Conservation (phyloP, 176 grass and related monocot genomes). For the Phragmites australis region DNA sequence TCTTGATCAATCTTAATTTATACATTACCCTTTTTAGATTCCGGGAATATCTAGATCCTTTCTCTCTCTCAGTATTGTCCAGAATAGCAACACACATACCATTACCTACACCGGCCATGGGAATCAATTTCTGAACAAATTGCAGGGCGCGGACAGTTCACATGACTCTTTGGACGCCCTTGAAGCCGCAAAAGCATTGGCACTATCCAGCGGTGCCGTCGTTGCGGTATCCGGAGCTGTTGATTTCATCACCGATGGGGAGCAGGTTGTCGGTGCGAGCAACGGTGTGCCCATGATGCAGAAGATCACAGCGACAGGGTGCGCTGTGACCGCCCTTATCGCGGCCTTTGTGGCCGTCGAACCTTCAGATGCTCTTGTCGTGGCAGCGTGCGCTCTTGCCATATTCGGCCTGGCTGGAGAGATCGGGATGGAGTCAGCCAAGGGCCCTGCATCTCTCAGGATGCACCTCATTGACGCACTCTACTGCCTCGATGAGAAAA, state of each 20-base stretch:
- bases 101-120: background rate
- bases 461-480: conserved; percentile 80
- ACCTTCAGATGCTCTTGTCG: conserved; percentile 50
- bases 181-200: conserved; percentile 58
- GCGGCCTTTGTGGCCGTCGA: conserved; percentile 71
- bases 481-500: conserved; percentile 50
- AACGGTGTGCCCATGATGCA: conserved; percentile 90
- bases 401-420: conserved; percentile 77
- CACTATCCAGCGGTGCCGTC: conserved; percentile 43
- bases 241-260: conserved; percentile 71
- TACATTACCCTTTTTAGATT: background rate
- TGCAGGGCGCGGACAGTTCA: conserved; percentile 72
- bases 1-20: background rate
- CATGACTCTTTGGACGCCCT: conserved; percentile 69
- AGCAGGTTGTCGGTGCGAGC: conserved; percentile 33
- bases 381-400: conserved; percentile 55
- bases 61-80: background rate
- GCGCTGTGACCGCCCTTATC: conserved; percentile 68
- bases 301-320: conserved; percentile 80
- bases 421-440: conserved; percentile 64
- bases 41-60: background rate
- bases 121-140: conserved; percentile 1
- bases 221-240: conserved; percentile 70
- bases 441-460: conserved; percentile 74
- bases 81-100: background rate